Base-by-base conservation (phyloP, 2,329 filamentous ascomycete genomes). In the Ploettnerulaceae sp. region DNA sequence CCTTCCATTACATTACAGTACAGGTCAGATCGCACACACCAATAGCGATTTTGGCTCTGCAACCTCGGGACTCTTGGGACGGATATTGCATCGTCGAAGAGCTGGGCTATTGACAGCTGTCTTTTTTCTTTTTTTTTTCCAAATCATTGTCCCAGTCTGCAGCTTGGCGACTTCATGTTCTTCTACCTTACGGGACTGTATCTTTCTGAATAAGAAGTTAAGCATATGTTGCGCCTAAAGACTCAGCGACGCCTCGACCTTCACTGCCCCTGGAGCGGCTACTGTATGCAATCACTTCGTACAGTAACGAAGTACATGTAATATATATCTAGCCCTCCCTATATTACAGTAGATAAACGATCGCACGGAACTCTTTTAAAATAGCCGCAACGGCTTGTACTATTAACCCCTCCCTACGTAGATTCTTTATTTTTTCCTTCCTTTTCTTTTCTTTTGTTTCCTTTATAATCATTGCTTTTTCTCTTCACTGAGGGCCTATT, bases 21-120 rank as follows among this genome's bases (percentile, higher is more conserved):
- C 29, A 20, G 48, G 28, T 47, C 33, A 21, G 50, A 25, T 50
- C 37, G 44, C 39, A 54, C 47, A 46, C 21, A 40, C 51, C 51
- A 57, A 54, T 56, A 15, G 39, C 15, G 15, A 24, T n/a, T 39
- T 25, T 15, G 38, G 36, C 28, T 15, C 45, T 51, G 52, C 49
- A 41, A 49, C 49, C 22, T 24, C 32, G 26, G 15, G 31, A 52
- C 47, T 57, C 36, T 49, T 56, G 54, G 55, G 55, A 52, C 52
- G n/a, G 43, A 47, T 31, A 33, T 39, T 51, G 47, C 51, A 47
- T 49, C 29, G 22, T 14, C 28, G 29, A 11, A 35, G 26, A 7
- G 25, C 18, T 36, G 34, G 31, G 14, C 15, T 15, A 24, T 15
- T 24, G 33, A 36, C 17, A 48, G 39, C 39, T 44, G 34, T 26